Conservation (phyloP, 2,329 filamentous ascomycete genomes). For the Trichoderma atrobrunneum region DNA sequence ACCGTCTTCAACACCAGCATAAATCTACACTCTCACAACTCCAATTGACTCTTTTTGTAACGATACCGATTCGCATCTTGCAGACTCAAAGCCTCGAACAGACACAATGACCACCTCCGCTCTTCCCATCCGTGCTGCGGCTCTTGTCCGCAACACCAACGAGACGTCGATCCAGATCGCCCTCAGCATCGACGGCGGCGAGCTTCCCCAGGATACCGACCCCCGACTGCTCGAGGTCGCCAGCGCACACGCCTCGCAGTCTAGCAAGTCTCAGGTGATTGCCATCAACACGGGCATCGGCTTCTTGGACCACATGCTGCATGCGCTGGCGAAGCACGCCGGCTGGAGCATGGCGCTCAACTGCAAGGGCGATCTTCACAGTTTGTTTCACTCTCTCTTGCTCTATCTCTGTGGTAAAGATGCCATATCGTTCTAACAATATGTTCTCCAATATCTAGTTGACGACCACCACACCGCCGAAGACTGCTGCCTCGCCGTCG, state of each 20-base stretch:
- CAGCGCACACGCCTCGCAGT: slow-evolving; percentile 76
- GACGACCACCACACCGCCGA: slow-evolving; percentile 99
- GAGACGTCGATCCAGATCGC: slow-evolving; percentile 96
- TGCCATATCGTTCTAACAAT: not conserved
- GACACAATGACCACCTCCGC: slow-evolving; percentile 3
- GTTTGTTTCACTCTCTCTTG: slow-evolving; percentile 48
- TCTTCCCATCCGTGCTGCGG: slow-evolving; percentile 41
- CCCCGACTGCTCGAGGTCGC: slow-evolving; percentile 48
- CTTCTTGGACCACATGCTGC: slow-evolving; percentile 98
- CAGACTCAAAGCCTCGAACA: not conserved
- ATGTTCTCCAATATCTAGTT: slow-evolving; percentile 49
- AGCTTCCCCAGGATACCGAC: slow-evolving; percentile 64
- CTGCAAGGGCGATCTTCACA: slow-evolving; percentile 87
- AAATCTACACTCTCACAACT: not conserved
- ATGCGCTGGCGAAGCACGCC: slow-evolving; percentile 91
- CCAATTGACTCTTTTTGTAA: not conserved
- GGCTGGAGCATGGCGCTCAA: slow-evolving; percentile 86
- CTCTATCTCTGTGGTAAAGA: not conserved
- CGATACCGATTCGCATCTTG: not conserved
- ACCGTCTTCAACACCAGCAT: not conserved
- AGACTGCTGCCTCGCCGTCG: slow-evolving; percentile 89
- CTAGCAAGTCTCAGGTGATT: slow-evolving; percentile 81
- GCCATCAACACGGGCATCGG: slow-evolving; percentile 90
- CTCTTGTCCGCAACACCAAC: slow-evolving; percentile 87
- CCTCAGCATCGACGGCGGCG: slow-evolving; percentile 89